Base-by-base conservation (phyloP, 192 early-diverging fungal species). In the Radiomyces spectabilis region DNA sequence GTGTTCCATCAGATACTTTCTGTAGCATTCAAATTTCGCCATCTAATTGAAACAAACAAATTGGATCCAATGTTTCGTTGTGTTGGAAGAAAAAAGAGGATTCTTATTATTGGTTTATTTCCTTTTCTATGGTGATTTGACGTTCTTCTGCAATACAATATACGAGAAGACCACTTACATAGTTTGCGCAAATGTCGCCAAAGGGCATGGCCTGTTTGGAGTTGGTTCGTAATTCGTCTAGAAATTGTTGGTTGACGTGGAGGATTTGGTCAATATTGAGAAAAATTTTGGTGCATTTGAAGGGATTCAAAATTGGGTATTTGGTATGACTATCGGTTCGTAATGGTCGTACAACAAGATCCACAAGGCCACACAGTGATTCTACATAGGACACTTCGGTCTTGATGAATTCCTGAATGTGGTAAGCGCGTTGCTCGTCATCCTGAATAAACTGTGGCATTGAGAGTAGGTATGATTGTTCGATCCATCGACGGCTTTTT, bases 311-410 rank as follows among this genome's bases (percentile, higher is more conserved):
- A 46, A 82, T 68, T 22, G 69, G 47, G 37, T 83, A 70, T 13
- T 59, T 61, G 32, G 45, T 39, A 27, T 71, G 76, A 9, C 75
- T 71, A 1, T 65, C 71, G 12, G 71, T 68, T 40, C 69, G 63
- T 52, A 84, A 60, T 9, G 82, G 82, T 38, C 69, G 72, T 0
- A 58, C 76, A 51, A 82, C 78, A 37, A 76, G 62, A 51, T 72
- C 64, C 15, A 80, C 71, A 3, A 80, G 49, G 33, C 72, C 72
- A n/a, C 71, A 61, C 41, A 84, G 52, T 41, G 73, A 76, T 29
- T 82, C 68, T 15, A 84, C 75, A 53, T 84, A 84, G 51, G 77
- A 80, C 46, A 74, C 64, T 56, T 84, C 82, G 6, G 80, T 84
- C 1, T 58, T 50, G 30, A 80, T 75, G 59, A 84, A 70, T 56